Conservation (phyloP, 495 filamentous ascomycete genomes). For the Daldinia bambusicola region DNA sequence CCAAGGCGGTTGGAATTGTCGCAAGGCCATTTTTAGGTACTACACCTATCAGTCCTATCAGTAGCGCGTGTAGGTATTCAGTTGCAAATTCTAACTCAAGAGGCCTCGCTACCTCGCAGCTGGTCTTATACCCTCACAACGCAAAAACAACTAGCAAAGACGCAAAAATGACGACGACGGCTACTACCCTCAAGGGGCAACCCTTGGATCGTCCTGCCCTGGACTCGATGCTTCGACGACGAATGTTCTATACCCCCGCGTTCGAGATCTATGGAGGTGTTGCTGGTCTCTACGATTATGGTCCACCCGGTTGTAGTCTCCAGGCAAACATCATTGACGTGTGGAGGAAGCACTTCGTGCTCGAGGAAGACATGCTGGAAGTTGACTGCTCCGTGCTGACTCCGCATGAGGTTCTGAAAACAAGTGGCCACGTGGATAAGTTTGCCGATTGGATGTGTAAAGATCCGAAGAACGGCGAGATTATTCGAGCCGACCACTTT, state of each 20-base stretch:
- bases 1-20: conserved; percentile 12
- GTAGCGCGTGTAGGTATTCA: neutral
- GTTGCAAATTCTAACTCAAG: conserved; percentile 20
- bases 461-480: conserved; percentile 96
- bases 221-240: conserved; percentile 84
- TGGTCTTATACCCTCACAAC: conserved; percentile 4
- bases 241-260: conserved; percentile 92
- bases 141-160: neutral
- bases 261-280: conserved; percentile 95
- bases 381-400: conserved; percentile 87
- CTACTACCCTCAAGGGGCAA: conserved; percentile 87
- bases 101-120: conserved; percentile 24
- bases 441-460: conserved; percentile 99
- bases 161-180: conserved; percentile 52
- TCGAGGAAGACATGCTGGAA: conserved; percentile 92
- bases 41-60: neutral
- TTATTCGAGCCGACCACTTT: conserved; percentile 93
- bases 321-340: conserved; percentile 86
- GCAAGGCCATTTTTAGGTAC: conserved; percentile 6
- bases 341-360: conserved; percentile 93
- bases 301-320: conserved; percentile 81
- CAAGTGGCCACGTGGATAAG: conserved; percentile 95
- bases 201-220: conserved; percentile 82
- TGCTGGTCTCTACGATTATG: conserved; percentile 86
- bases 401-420: conserved; percentile 92